Base-by-base conservation (phyloP, 2,329 filamentous ascomycete species). In the Aspergillus puulaauensis region DNA sequence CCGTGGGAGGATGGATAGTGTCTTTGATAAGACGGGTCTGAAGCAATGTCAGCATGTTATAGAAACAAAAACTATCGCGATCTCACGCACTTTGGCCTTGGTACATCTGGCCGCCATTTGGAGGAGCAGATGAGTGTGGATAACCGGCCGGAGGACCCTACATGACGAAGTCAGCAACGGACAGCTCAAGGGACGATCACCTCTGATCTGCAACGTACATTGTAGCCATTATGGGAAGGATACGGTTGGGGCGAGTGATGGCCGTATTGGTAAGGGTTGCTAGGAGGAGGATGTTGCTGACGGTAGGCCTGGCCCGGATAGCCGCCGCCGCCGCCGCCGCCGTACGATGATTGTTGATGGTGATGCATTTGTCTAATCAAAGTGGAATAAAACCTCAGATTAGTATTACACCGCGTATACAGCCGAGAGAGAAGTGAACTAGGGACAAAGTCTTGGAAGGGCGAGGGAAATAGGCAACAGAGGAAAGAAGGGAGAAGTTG, bases 1-100 rank as follows among this genome's bases (percentile, higher is more conserved):
- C 64, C 62, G 7, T 59, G 53, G 27, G 53, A 27, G 24, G 35
- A 27, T n/a, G 41, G 35, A 33, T 48, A 37, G 27, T 83, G 60
- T 83, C 83, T 57, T 87, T 83, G 56, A 76, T 85, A 86, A 49
- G 80, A 77, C 69, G 85, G 84, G 54, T 81, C 78, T 68, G 79
- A 80, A 59, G 8, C 9, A 19, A 33, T n/a, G 40, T 58, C 31
- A 58, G 45, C 21, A 35, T 17, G n/a, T 8, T 39, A 31, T 21
- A 21, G 11, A 21, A 39, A 19, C 5, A 27, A n/a, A 21, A n/a
- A 1, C 27, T 31, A 31, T 31, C 27, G 27, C 27, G 27, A 31
- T 31, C 15, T 23, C n/a, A 66, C 73, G 57, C 64, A 77, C 77
- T 73, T 65, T 73, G 75, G 56, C 73, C 74, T 58, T 75, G 70